Evolutionary conservation across 176 grass and related monocot species (phyloP), one percentile per base, ranked within the genome.

Genomic region (Avena insularis): DNA sequence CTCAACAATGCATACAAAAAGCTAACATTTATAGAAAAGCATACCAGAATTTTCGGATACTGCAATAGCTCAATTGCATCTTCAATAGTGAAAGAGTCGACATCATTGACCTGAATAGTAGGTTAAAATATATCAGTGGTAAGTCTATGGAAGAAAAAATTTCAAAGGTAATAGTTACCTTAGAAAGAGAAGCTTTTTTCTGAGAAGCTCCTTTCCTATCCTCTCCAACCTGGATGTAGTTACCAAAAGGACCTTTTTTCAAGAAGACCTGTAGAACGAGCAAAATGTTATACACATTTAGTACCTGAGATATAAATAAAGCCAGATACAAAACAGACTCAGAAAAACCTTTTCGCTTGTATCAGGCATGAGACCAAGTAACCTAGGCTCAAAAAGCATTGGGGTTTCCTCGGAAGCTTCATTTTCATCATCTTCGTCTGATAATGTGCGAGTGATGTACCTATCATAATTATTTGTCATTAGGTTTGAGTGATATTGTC

Each of bases 151-250:
- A 43, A 50, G 75, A 36, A 58, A 4, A 63, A 40, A 61, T 67
- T 65, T 40, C 3, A 78, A 81, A 64, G 13, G 35, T 16, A 82
- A 48, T 54, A 75, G 61, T 78, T 82, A 96, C 96, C 82, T 87
- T 85, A n/a, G 89, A 89, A 76, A 98, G 38, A 87, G 96, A 56
- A 82, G 85, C 86, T 86, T 93, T 92, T 94, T 94, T 98, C 14
- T 65, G 92, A 68, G 74, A 79, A 31, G 40, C 81, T 77, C 96
- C 93, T 54, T 91, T 90, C 73, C 25, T 93, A 64, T 96, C 94
- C 74, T 96, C 93, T 60, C 96, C 96, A 80, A 98, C 71, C 85
- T 98, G 96, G 59, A 98, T 63, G 69, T 98, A 98, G 85, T 89
- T 85, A 68, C 93, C 93, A 61, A 93, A 98, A 29, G 93, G 92